Evolutionary conservation across 1,139 yeast genomes (phyloP).

Genomic region (Wickerhamiella pararugosa): DNA sequence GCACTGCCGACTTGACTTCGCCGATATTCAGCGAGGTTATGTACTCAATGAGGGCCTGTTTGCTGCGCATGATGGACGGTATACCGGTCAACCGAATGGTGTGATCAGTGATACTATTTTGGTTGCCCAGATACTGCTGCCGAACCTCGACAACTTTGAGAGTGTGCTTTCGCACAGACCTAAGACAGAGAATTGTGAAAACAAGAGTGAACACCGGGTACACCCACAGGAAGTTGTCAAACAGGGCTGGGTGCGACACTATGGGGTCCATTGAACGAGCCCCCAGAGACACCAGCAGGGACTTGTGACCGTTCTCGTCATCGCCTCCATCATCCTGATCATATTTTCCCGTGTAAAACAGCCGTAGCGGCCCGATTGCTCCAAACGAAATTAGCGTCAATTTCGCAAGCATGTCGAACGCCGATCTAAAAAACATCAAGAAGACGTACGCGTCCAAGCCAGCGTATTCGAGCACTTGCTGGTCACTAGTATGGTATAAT

Average conservation of each 20-base stretch:
- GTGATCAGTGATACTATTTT: constrained; percentile 81
- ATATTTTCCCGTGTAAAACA: constrained; percentile 51
- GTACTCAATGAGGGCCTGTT: constrained; percentile 49
- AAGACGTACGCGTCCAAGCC: constrained; percentile 91
- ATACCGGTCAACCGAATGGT: constrained; percentile 83
- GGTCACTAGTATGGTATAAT: constrained; percentile 49
- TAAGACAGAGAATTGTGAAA: constrained; percentile 57
- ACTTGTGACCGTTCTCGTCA: constrained; percentile 1
- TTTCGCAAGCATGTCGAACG: constrained; percentile 44
- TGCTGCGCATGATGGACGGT: constrained; percentile 68
- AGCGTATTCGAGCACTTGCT: constrained; percentile 70
- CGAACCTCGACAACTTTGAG: constrained; percentile 57
- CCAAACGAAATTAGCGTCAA: constrained; percentile 49
- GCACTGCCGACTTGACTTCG: constrained; percentile 54
- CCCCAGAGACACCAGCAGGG: background rate
- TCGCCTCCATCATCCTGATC: constrained; percentile 38
- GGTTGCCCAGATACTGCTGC: constrained; percentile 73
- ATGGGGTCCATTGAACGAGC: background rate
- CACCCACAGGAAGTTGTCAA: constrained; percentile 41
- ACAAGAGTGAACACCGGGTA: constrained; percentile 78
- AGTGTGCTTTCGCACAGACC: constrained; percentile 52
- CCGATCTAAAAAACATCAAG: constrained; percentile 64
- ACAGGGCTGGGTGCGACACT: constrained; percentile 13
- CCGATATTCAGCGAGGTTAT: constrained; percentile 71
- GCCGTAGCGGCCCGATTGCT: constrained; percentile 60